A percentile compares a stretch with the other conserved stretches of the same genome.
phyloP scores from a whole-genome alignment of 345 rosid species.

The Gossypium longicalyx region DNA sequence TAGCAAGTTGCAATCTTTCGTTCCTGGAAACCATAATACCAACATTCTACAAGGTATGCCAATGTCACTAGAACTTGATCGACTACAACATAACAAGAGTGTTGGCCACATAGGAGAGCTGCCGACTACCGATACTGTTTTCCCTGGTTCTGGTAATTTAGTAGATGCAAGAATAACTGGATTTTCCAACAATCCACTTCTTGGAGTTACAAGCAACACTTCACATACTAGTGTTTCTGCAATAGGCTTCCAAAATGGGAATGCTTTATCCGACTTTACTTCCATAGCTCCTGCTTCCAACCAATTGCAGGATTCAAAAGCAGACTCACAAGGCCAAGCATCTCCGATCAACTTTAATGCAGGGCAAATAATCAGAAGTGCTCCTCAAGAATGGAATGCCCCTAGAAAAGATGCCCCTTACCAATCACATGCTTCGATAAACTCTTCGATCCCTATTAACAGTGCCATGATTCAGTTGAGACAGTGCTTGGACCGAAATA shows the following conservation, averaged over 20 bases:
- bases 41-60: slow-evolving; percentile 73
- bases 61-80: slow-evolving; percentile 54
- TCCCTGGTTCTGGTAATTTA: slow-evolving; percentile 33
- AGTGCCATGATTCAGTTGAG: slow-evolving; percentile 21
- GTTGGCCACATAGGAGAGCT: slow-evolving; percentile 31
- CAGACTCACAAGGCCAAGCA: slow-evolving; percentile 28
- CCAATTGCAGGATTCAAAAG: slow-evolving; percentile 24
- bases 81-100: slow-evolving; percentile 50
- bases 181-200: slow-evolving; percentile 39
- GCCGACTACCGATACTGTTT: slow-evolving; percentile 22
- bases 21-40: slow-evolving; percentile 33
- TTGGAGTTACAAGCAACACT: slow-evolving; percentile 36
- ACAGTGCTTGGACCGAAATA: slow-evolving; percentile 39
- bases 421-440: slow-evolving; percentile 31
- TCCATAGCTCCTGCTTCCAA: slow-evolving; percentile 28
- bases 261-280: slow-evolving; percentile 32
- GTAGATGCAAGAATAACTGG: slow-evolving; percentile 29
- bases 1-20: slow-evolving; percentile 6
- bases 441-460: slow-evolving; percentile 31
- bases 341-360: slow-evolving; percentile 18
- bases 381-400: slow-evolving; percentile 42
- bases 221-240: slow-evolving; percentile 34
- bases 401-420: slow-evolving; percentile 28
- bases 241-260: slow-evolving; percentile 42
- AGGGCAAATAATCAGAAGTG: slow-evolving; percentile 30